Percentiles rank a stretch among this genome's conserved stretches.
These are phyloP conservation scores for Amanita jacksonii DNA, from an alignment of 768 basidiomycete species.

Conservation along the genomic window DNA sequence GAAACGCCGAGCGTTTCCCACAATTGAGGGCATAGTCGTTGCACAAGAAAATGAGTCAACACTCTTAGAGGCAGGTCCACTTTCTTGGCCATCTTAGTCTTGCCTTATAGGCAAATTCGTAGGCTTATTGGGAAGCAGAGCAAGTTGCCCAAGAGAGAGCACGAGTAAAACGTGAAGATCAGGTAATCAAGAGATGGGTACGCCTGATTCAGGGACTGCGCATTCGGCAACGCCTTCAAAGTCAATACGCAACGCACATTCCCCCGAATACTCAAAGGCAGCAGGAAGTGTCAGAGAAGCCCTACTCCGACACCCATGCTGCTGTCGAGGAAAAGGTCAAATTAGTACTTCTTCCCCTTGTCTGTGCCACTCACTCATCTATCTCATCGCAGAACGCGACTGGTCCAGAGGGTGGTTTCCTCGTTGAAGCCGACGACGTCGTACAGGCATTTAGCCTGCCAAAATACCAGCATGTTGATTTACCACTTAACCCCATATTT, in stretches of 20 bases:
- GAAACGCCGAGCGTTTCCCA: conserved; percentile 79
- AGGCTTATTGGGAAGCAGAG: conserved; percentile 86
- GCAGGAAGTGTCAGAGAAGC: conserved; percentile 6
- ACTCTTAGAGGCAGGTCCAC: conserved; percentile 58
- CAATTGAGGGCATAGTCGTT: conserved; percentile 79
- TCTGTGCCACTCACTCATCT: neutral
- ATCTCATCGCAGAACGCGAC: conserved; percentile 11
- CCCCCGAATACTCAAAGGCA: neutral
- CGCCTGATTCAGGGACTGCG: conserved; percentile 82
- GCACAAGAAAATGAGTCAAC: conserved; percentile 69
- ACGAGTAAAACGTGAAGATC: conserved; percentile 63
- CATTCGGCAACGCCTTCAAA: conserved; percentile 73
- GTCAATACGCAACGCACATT: conserved; percentile 51
- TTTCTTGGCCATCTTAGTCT: neutral
- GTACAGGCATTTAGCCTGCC: conserved; percentile 68
- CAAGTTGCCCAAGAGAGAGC: conserved; percentile 71
- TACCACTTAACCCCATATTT: conserved; percentile 11
- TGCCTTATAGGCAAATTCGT: conserved; percentile 1
- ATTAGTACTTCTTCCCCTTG: neutral
- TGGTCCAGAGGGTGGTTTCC: conserved; percentile 32
- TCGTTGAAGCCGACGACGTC: conserved; percentile 61
- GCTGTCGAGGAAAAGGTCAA: conserved; percentile 9
- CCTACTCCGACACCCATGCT: conserved; percentile 6
- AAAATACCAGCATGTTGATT: conserved; percentile 35
- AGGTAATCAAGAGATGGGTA: conserved; percentile 80